Evolutionary conservation across 208 protist genomes (phyloP), one percentile per base, ranked within the genome.

Genomic region (Leishmania gerbilli): DNA sequence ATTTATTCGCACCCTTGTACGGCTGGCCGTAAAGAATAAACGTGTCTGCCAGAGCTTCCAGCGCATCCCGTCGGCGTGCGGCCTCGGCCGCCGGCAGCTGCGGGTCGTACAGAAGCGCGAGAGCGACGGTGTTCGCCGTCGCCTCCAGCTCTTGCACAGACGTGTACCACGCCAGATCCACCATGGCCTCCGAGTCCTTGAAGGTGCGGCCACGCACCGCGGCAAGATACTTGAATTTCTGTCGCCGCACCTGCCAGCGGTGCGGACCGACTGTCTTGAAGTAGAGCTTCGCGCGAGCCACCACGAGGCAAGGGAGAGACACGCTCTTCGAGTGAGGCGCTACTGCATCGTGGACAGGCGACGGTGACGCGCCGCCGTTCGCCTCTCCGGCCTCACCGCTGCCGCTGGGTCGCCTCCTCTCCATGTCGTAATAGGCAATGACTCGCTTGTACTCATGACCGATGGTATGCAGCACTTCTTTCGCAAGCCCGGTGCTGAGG

Each of bases 101-200:
- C 3, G 88, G 88, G 65, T 96, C 94, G 56, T 92, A 90, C 7
- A 97, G 77, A 53, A 94, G 53, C 40, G 79, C 60, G 19, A 89
- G 81, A 13, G 94, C 92, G 0, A 94, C 88, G 34, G 74, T 77
- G 24, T 88, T 87, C n/a, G 93, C 94, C n/a, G 89, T 95, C 19
- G 34, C 53, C 88, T 96, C 90, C 17, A 97, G 68, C 60, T 96
- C 94, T 56, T 88, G 85, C 7, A 92, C 90, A 24, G 87, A 90
- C 17, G 80, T 90, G 87, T 93, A 88, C 94, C 94, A 97, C 62
- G 91, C 91, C 17, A 96, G 76, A 69, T 97, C 92, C 17, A 97
- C 87, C 89, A 97, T 92, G 27, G 91, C 84, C 31, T 87, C 87
- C n/a, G 88, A 87, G 84, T 94, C 85, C 83, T 93, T 94, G 74